Evolutionary conservation across 2,329 filamentous ascomycete genomes (phyloP).

Genomic region (Pseudonectria buxi): DNA sequence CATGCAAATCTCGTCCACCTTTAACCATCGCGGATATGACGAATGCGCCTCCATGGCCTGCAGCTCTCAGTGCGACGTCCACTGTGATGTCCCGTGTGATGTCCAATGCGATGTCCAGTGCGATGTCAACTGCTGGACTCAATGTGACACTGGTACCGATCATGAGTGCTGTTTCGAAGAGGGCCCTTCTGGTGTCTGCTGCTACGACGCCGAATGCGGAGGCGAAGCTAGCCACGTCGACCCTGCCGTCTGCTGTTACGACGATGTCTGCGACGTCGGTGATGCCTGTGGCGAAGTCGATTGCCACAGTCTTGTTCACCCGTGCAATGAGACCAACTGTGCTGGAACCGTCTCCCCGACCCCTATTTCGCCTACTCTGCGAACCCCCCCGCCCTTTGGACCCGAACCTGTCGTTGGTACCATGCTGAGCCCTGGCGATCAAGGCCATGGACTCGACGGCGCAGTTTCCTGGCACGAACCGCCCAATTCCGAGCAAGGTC

Average conservation of each 20-base stretch:
- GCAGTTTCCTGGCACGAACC: too few species aligned
- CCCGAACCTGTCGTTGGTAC: slow-evolving; percentile 15
- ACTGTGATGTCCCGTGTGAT: slow-evolving; percentile 1
- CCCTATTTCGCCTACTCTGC: slow-evolving; percentile 21
- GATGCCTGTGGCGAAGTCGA: slow-evolving; percentile 22
- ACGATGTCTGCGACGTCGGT: slow-evolving; percentile 29
- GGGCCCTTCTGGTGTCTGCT: slow-evolving; percentile 26
- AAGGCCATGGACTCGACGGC: slow-evolving; percentile 2
- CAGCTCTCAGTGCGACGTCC: slow-evolving; percentile 28
- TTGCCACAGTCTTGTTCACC: slow-evolving; percentile 29
- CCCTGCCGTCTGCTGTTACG: slow-evolving; percentile 20
- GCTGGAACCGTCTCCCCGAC: slow-evolving; percentile 20
- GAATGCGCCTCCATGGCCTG: slow-evolving; percentile 28
- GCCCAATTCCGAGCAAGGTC: not conserved
- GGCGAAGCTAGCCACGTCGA: slow-evolving; percentile 13
- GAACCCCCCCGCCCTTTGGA: slow-evolving; percentile 23
- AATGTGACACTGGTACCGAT: slow-evolving; percentile 18
- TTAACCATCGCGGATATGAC: slow-evolving; percentile 16
- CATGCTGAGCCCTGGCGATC: slow-evolving; percentile 12
- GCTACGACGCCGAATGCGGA: slow-evolving; percentile 29
- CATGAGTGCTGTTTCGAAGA: slow-evolving; percentile 13
- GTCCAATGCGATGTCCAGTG: too few species aligned
- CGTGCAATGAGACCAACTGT: slow-evolving; percentile 32
- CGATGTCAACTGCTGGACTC: slow-evolving; percentile 23
- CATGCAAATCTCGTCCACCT: slow-evolving; percentile 13